Conservation (phyloP, 75 land plant species). For the Sequoiadendron giganteum region DNA sequence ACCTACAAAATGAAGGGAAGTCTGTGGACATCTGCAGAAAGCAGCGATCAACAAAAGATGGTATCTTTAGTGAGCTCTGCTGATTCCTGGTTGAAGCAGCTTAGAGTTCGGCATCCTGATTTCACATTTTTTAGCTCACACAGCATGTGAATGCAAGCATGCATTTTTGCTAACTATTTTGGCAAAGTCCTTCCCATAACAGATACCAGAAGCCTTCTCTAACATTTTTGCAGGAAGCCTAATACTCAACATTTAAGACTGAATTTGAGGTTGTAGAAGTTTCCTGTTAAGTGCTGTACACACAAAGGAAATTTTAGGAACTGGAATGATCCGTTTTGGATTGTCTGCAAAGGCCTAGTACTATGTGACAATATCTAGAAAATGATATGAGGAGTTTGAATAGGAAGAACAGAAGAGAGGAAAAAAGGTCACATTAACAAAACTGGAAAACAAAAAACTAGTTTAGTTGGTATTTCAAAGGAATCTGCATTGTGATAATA, state of each 20-base stretch:
- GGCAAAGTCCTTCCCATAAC: not conserved
- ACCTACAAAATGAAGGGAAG: constrained; percentile 81
- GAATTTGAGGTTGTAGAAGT: too few species aligned
- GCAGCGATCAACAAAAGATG: constrained; percentile 49
- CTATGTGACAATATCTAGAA: not conserved
- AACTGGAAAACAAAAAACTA: not conserved
- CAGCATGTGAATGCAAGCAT: constrained; percentile 8
- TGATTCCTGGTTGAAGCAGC: constrained; percentile 79
- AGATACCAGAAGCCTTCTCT: not conserved
- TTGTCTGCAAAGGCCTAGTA: not conserved
- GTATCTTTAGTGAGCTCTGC: constrained; percentile 58
- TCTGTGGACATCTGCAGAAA: constrained; percentile 55
- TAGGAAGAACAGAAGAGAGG: not conserved
- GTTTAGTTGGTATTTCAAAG: not conserved
- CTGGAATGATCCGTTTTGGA: not conserved
- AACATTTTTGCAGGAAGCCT: not conserved
- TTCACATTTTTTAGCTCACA: constrained; percentile 64
- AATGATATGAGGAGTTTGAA: not conserved
- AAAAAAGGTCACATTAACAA: not conserved
- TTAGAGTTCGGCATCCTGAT: constrained; percentile 78
- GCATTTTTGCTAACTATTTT: not conserved
- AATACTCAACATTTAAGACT: not conserved
- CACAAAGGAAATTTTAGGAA: not conserved
- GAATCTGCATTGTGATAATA: not conserved
- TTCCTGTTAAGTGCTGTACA: not conserved